Base-by-base conservation (phyloP, 2,329 filamentous ascomycete genomes). In the Fusarium sp. region DNA sequence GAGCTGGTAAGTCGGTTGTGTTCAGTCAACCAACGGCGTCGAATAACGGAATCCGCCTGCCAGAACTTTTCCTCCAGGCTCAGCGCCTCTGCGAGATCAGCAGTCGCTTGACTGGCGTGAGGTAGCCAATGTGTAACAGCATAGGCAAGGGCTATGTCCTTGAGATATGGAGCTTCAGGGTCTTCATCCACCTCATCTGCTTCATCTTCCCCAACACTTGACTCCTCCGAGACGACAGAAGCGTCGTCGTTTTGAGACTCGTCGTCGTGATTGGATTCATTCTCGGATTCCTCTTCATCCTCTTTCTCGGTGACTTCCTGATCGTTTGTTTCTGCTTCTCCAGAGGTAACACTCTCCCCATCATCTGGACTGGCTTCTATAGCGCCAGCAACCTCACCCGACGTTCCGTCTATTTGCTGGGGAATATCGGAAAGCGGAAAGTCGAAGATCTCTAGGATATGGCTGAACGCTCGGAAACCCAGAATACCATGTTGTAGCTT, bases 401-500 rank as follows among this genome's bases (percentile, higher is more conserved):
- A 16, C 7, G 42, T n/a, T 4, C 51, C 23, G 5, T 58, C 58
- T 5, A 66, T 70, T n/a, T 66, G 61, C 10, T 41, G 59, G 1
- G 21, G 10, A 23, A 31, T 31, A 12, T 63, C 56, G 3, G 44
- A 37, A 4, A 38, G 52, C 10, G 76, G 75, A 25, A 79, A 81
- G 49, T 78, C 73, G 16, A 83, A 80, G 2, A 45, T 60, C 8
- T 82, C 80, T 41, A 80, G 79, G 14, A 84, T 56, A 35, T 84
- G 81, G 5, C 79, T 77, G 58, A 84, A 82, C 1, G 79, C 79
- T 15, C 83, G 76, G 9, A 83, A 74, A 5, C 81, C 80, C 7
- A 84, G 71, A 5, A 84, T 79, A 5, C 83, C 83, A n/a, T 84
- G 82, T 42, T 84, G 83, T 72, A 82, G 79, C 56, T 81, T 83